A percentile compares a stretch with the other conserved stretches of the same genome.
Evolutionary conservation across 257 asterid species (phyloP).

Genomic region (Solanum virginianum): DNA sequence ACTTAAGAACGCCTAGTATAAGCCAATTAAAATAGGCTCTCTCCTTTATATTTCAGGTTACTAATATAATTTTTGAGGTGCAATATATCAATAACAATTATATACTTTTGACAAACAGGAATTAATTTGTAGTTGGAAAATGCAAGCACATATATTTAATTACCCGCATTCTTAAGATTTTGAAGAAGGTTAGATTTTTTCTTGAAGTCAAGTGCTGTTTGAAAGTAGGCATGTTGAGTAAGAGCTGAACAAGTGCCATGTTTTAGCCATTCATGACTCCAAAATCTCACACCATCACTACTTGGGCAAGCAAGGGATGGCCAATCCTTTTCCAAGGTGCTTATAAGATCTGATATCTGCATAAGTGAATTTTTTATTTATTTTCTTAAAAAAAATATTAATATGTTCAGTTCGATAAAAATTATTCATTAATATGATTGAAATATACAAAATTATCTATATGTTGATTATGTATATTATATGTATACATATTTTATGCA

Average conservation of each 20-base stretch:
- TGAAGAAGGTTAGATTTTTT: slow-evolving; percentile 45
- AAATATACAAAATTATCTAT: too few species aligned
- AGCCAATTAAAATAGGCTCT: too few species aligned
- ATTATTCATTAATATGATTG: too few species aligned
- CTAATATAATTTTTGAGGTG: background rate
- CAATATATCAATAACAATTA: too few species aligned
- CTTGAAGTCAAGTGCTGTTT: slow-evolving; percentile 47
- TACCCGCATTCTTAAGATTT: slow-evolving; percentile 44
- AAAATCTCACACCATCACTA: slow-evolving; percentile 42
- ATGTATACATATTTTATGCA: too few species aligned
- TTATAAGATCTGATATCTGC: slow-evolving; percentile 48
- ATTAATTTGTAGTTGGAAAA: background rate
- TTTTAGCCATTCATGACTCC: slow-evolving; percentile 82
- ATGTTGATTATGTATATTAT: too few species aligned
- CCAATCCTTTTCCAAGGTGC: slow-evolving; percentile 56
- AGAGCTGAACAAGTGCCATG: slow-evolving; percentile 74
- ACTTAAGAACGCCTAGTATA: too few species aligned
- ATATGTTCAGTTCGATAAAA: background rate
- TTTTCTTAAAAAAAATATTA: too few species aligned
- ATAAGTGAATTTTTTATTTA: background rate
- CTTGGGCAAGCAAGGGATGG: slow-evolving; percentile 76
- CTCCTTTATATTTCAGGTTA: background rate
- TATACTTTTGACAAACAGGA: background rate
- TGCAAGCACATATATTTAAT: background rate
- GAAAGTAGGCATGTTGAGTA: slow-evolving; percentile 35